These are phyloP conservation scores for Candida sojae DNA, from an alignment of 1,139 yeast genomes.

Conservation along the genomic window DNA sequence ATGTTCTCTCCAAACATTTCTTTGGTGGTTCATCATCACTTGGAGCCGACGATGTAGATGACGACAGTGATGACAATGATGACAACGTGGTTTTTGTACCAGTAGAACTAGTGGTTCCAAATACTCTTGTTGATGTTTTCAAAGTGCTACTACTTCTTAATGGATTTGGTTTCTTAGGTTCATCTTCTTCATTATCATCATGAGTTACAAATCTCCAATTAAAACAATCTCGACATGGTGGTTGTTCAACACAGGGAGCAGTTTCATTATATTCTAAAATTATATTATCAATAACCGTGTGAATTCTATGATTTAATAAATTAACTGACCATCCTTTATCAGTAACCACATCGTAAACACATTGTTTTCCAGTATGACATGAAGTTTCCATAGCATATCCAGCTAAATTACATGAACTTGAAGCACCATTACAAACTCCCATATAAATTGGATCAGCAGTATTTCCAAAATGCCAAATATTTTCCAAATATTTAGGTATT, in stretches of 20 bases:
- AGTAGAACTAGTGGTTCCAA: constrained; percentile 6
- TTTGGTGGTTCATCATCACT: constrained; percentile 22
- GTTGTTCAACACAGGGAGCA: constrained; percentile 71
- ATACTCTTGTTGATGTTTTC: constrained; percentile 1
- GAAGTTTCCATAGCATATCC: constrained; percentile 98
- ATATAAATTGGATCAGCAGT: constrained; percentile 96
- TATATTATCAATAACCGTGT: constrained; percentile 85
- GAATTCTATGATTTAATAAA: constrained; percentile 85
- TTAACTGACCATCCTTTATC: constrained; percentile 94
- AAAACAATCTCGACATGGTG: constrained; percentile 86
- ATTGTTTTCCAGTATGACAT: constrained; percentile 89
- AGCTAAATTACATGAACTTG: constrained; percentile 84
- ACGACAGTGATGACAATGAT: constrained; percentile 5
- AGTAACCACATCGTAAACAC: constrained; percentile 86
- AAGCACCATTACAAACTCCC: constrained; percentile 97
- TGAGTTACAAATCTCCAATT: constrained; percentile 82
- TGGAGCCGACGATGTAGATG: constrained; percentile 9
- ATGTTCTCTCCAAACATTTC: constrained; percentile 44
- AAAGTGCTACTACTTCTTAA: constrained; percentile 18
- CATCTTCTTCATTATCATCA: constrained; percentile 42
- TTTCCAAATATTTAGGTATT: constrained; percentile 72
- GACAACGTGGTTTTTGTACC: constrained; percentile 1
- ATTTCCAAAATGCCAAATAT: constrained; percentile 94
- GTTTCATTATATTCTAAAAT: constrained; percentile 72
- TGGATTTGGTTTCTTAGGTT: constrained; percentile 43